Conservation (phyloP, 768 basidiomycete species). For the Hysterangium stoloniferum region DNA sequence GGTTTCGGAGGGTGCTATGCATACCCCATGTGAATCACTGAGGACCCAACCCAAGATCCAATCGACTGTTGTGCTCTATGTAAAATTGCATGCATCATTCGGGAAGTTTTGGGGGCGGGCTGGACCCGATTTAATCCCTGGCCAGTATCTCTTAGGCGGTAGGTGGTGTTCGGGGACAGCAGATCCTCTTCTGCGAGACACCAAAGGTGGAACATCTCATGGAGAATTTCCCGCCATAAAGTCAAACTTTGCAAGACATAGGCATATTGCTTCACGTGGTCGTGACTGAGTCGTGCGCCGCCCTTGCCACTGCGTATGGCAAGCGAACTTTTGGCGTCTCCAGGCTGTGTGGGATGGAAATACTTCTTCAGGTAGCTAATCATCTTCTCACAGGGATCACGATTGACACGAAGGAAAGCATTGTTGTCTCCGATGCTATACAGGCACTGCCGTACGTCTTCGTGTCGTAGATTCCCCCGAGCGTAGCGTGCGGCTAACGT, state of each 20-base stretch:
- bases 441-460: slow-evolving; percentile 66
- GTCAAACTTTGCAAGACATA: slow-evolving; percentile 84
- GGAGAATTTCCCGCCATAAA: slow-evolving; percentile 78
- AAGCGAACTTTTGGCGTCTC: slow-evolving; percentile 56
- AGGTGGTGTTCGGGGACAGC: slow-evolving; percentile 63
- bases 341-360: slow-evolving; percentile 67
- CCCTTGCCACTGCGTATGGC: slow-evolving; percentile 76
- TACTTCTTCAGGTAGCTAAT: slow-evolving; percentile 66
- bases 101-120: slow-evolving; percentile 79
- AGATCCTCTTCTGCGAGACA: slow-evolving; percentile 74
- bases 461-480: slow-evolving; percentile 46
- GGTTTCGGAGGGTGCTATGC: not conserved
- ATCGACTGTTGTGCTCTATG: slow-evolving; percentile 77
- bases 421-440: slow-evolving; percentile 90
- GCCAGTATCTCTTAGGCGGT: slow-evolving; percentile 81
- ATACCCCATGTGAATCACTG: slow-evolving; percentile 77
- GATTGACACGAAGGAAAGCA: slow-evolving; percentile 77
- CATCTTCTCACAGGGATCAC: slow-evolving; percentile 84
- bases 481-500: slow-evolving; percentile 57
- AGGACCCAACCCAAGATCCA: slow-evolving; percentile 79
- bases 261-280: slow-evolving; percentile 77
- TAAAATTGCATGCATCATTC: slow-evolving; percentile 83
- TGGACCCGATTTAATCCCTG: slow-evolving; percentile 90
- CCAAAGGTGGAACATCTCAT: slow-evolving; percentile 89
- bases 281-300: slow-evolving; percentile 76